Base-by-base conservation (phyloP, 163 green algal genomes). In the Picocystis sp. region DNA sequence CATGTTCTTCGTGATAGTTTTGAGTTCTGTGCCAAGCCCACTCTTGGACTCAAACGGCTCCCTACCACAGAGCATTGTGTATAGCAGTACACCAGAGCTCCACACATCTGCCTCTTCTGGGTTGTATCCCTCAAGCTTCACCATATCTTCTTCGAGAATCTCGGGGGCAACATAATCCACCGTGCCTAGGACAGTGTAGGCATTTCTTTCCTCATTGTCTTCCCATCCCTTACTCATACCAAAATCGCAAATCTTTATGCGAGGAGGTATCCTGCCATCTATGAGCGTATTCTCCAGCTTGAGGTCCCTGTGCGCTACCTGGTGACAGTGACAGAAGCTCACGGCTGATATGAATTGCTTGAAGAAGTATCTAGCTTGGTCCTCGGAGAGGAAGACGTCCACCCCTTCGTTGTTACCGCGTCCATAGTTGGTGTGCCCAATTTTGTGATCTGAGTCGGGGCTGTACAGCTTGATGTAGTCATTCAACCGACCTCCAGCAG, bases 61-160 rank as follows among this genome's bases (percentile, higher is more conserved):
- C 24, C 74, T 79, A 44, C 86, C 86, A 22, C 93, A 71, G 51
- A 95, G 74, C 86, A 94, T 93, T 17, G 89, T 82, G 33, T 92
- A 86, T 34, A 94, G 67, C 55, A 94, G 61, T 38, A 94, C 79
- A 42, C 86, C 84, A 41, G 56, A 74, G 2, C 80, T 79, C 84
- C 86, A 95, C 21, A 94, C 72, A 51, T 94, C 86, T 23, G 76
- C 67, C 10, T 25, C 17, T 35, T 81, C 71, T 14, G 50, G 56
- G 22, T 57, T 53, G 51, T 38, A 60, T 10, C 29, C 29, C 8
- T 38, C 29, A 38, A 38, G 29, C 29, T 38, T 38, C 29, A 33
- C 47, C 47, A 45, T 54, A 33, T 54, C 24, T 54, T 24, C 24
- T 54, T 34, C 47, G 24, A 33, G 47, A 19, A 19, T 38, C 29